Percentiles rank a stretch among this genome's conserved stretches.
Conservation (phyloP, 139 green algal genomes). For the Closterium sp. region DNA sequence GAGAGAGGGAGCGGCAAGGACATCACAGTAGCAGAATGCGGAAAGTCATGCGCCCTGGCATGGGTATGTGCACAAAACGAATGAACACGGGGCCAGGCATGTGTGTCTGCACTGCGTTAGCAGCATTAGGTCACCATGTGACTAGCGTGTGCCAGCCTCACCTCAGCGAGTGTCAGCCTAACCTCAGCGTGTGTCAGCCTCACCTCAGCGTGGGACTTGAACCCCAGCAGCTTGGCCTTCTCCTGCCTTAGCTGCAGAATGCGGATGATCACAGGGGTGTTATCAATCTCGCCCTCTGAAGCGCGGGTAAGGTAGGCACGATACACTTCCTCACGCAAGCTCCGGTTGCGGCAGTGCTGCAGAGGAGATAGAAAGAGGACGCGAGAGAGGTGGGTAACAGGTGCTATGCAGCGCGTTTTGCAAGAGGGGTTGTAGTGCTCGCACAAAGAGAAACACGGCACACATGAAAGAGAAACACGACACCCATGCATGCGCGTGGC, state of each 20-base stretch:
- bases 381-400: neutral
- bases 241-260: slow-evolving; percentile 78
- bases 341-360: slow-evolving; percentile 78
- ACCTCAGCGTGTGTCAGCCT: neutral
- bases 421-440: neutral
- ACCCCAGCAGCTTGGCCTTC: slow-evolving; percentile 90
- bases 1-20: too few species aligned
- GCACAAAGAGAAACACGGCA: neutral
- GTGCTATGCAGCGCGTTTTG: neutral
- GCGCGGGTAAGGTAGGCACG: slow-evolving; percentile 81
- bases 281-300: slow-evolving; percentile 73
- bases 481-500: too few species aligned
- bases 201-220: slow-evolving; percentile 76
- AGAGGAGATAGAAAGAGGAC: slow-evolving; percentile 4
- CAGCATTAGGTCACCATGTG: too few species aligned
- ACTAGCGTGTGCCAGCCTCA: too few species aligned
- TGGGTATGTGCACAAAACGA: too few species aligned
- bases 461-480: neutral
- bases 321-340: slow-evolving; percentile 93
- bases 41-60: too few species aligned
- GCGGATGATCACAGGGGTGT: slow-evolving; percentile 83
- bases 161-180: neutral
- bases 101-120: neutral
- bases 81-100: too few species aligned
- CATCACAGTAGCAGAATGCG: too few species aligned